Conservation (phyloP, 2,329 filamentous ascomycete species). For the Aspergillus eucalypticola region DNA sequence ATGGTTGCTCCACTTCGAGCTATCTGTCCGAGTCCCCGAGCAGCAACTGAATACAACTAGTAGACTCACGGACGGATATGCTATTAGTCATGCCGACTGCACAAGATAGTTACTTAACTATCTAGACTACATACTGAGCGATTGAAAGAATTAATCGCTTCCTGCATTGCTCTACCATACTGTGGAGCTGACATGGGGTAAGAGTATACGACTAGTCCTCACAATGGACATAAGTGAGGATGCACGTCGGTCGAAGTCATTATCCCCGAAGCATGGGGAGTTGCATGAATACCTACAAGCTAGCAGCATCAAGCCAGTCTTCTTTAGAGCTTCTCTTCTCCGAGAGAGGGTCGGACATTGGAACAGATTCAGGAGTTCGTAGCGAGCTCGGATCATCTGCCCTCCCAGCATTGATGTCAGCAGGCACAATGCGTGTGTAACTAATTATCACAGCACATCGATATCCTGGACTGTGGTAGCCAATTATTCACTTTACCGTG, state of each 20-base stretch:
- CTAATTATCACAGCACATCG: neutral
- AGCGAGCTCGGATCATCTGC: neutral
- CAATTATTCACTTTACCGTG: neutral
- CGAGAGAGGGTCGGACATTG: neutral
- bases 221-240: too few species aligned
- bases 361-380: neutral
- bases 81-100: neutral
- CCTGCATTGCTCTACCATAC: neutral
- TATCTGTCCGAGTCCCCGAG: neutral
- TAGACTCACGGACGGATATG: neutral
- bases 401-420: neutral
- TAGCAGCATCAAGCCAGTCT: neutral
- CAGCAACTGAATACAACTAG: too few species aligned
- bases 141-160: neutral
- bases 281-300: too few species aligned
- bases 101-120: neutral
- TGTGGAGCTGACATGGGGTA: too few species aligned
- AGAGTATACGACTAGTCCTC: too few species aligned
- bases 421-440: neutral
- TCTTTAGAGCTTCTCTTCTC: neutral
- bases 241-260: too few species aligned
- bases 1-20: conserved; percentile 13
- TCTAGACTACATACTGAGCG: neutral
- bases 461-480: neutral
- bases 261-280: too few species aligned